phyloP scores from a whole-genome alignment of 257 asterid genomes.

The Solanum paucissectum region DNA sequence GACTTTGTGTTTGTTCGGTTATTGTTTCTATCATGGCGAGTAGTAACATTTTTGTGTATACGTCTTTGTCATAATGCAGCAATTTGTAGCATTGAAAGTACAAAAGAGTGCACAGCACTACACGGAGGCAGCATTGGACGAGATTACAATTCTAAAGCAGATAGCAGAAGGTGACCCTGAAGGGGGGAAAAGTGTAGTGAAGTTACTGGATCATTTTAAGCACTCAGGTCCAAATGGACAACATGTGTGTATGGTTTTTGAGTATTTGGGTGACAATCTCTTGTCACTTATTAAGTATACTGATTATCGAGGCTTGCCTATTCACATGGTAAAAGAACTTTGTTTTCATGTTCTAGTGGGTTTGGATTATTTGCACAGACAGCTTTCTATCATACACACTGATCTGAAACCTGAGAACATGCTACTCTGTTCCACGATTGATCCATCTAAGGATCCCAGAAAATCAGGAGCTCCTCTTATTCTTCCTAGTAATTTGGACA shows the following conservation, averaged over 20 bases:
- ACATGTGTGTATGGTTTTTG: slow-evolving; percentile 94
- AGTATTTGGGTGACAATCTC: slow-evolving; percentile 84
- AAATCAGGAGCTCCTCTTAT: slow-evolving; percentile 51
- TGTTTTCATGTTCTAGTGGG: slow-evolving; percentile 78
- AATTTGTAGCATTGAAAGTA: slow-evolving; percentile 73
- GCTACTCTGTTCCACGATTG: slow-evolving; percentile 57
- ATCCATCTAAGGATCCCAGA: slow-evolving; percentile 69
- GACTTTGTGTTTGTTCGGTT: background rate
- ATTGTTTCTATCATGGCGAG: background rate
- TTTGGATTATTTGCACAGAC: slow-evolving; percentile 78
- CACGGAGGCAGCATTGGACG: slow-evolving; percentile 94
- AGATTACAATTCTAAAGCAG: slow-evolving; percentile 70
- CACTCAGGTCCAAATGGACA: slow-evolving; percentile 93
- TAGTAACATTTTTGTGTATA: background rate
- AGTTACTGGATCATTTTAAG: slow-evolving; percentile 87
- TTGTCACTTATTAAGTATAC: slow-evolving; percentile 75
- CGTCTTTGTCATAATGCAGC: background rate
- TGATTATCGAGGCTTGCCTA: slow-evolving; percentile 61
- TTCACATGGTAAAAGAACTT: slow-evolving; percentile 76
- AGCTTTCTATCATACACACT: slow-evolving; percentile 88
- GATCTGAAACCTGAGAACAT: slow-evolving; percentile 94
- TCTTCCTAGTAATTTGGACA: slow-evolving; percentile 45
- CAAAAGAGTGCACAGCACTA: slow-evolving; percentile 93
- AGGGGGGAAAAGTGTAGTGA: slow-evolving; percentile 72
- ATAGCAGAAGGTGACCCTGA: slow-evolving; percentile 83